Conservation (phyloP, 495 filamentous ascomycete species). For the Collariella sp. region DNA sequence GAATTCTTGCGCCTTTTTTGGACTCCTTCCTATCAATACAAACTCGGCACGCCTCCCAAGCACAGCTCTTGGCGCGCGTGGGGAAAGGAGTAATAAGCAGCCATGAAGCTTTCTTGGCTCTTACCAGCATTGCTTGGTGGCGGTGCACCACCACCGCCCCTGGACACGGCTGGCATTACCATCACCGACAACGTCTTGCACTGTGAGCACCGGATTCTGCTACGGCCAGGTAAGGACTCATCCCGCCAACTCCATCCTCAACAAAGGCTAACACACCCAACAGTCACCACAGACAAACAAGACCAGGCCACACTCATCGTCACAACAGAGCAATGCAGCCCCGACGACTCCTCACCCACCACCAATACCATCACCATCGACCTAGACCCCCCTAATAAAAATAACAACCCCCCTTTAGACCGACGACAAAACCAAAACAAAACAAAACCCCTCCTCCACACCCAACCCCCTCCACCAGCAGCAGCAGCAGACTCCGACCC, state of each 20-base stretch:
- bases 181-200: slow-evolving; percentile 83
- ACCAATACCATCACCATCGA: not conserved
- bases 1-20: not conserved
- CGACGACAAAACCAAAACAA: too few species aligned
- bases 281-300: slow-evolving; percentile 24
- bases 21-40: not conserved
- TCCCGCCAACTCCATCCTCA: not conserved
- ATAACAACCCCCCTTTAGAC: too few species aligned
- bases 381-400: too few species aligned
- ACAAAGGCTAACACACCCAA: not conserved
- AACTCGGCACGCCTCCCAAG: not conserved
- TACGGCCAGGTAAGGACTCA: slow-evolving; percentile 57
- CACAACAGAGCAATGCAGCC: not conserved
- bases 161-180: slow-evolving; percentile 49
- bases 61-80: not conserved
- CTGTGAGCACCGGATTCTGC: slow-evolving; percentile 61
- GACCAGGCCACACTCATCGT: not conserved
- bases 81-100: not conserved
- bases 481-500: not conserved
- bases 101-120: slow-evolving; percentile 17
- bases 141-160: slow-evolving; percentile 23
- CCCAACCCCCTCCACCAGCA: not conserved
- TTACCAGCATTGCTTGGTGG: slow-evolving; percentile 27
- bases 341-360: not conserved
- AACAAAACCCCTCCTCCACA: too few species aligned